Evolutionary conservation across 257 asterid species (phyloP).

Genomic region (Linderniella brevidens): DNA sequence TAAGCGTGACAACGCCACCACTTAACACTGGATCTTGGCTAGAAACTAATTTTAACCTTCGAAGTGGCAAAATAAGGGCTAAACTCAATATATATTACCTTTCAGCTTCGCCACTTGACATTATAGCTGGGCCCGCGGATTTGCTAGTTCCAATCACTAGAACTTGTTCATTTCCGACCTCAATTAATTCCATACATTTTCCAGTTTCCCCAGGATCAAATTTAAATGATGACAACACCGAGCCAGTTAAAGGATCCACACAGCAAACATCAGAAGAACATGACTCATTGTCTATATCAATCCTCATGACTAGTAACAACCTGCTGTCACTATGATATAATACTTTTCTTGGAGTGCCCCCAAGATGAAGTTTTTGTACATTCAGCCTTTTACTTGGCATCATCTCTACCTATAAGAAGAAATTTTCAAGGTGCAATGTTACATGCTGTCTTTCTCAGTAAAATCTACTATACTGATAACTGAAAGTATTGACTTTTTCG

Average conservation of each 20-base stretch:
- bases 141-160: conserved; percentile 88
- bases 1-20: conserved; percentile 9
- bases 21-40: conserved; percentile 2
- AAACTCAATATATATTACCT: conserved; percentile 26
- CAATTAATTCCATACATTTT: conserved; percentile 89
- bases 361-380: conserved; percentile 87
- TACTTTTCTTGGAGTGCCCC: conserved; percentile 94
- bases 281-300: conserved; percentile 56
- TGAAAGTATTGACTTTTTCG: too few species aligned
- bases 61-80: background rate
- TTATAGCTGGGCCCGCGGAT: conserved; percentile 81
- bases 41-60: conserved; percentile 5
- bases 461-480: too few species aligned
- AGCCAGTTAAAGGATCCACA: conserved; percentile 84
- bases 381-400: conserved; percentile 94
- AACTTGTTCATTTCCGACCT: conserved; percentile 59
- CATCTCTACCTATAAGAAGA: conserved; percentile 73
- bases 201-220: conserved; percentile 89
- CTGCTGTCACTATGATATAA: conserved; percentile 70
- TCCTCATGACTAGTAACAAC: conserved; percentile 74
- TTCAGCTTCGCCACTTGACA: conserved; percentile 99
- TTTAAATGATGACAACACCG: conserved; percentile 58
- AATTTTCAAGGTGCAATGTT: conserved; percentile 7
- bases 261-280: conserved; percentile 83
- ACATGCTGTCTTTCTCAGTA: too few species aligned